These are phyloP conservation scores for Epichloe scottii DNA, from an alignment of 2,329 filamentous ascomycete species.

Conservation along the genomic window DNA sequence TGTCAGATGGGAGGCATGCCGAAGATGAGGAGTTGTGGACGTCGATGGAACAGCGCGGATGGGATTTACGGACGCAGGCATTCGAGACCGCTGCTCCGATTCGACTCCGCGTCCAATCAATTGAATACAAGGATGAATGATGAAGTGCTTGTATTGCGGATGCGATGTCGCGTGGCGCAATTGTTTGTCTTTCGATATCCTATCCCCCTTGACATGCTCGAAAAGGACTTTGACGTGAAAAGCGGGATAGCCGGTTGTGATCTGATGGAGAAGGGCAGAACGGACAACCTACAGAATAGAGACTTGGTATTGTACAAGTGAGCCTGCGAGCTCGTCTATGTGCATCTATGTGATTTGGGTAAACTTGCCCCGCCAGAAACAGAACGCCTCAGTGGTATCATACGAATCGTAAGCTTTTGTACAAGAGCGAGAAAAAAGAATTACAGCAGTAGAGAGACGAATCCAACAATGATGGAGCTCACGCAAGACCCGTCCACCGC, in stretches of 20 bases:
- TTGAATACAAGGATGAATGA: constrained; percentile 16
- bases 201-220: background rate
- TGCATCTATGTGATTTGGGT: background rate
- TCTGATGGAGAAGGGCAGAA: background rate
- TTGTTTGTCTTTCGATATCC: too few relatives aligned
- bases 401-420: constrained; percentile 9
- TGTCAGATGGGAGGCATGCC: background rate
- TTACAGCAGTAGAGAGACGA: background rate
- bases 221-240: too few relatives aligned
- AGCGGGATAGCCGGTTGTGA: background rate
- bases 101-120: constrained; percentile 15
- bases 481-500: constrained; percentile 38
- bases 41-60: constrained; percentile 17
- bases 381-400: constrained; percentile 14
- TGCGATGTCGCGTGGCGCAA: too few relatives aligned
- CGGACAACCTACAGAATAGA: background rate
- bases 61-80: constrained; percentile 22
- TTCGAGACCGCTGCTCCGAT: constrained; percentile 26
- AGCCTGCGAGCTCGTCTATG: background rate
- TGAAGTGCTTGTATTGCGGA: background rate
- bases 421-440: background rate
- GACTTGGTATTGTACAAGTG: background rate
- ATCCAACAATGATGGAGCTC: constrained; percentile 3
- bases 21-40: constrained; percentile 16
- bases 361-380: background rate